Conservation (phyloP, 176 grass and related monocot species). For the Lolium perenne region DNA sequence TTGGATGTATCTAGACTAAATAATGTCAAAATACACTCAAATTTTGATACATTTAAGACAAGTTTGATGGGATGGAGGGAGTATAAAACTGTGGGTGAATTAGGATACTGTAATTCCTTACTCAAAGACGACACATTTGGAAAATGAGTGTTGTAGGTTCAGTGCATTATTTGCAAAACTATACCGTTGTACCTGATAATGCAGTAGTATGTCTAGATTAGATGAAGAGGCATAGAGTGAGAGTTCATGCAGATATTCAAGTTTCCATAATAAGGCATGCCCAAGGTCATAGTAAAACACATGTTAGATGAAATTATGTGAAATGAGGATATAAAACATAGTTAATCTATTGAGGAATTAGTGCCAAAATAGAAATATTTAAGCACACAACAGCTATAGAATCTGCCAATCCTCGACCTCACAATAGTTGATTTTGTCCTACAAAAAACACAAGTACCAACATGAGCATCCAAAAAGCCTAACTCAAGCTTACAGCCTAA, state of each 20-base stretch:
- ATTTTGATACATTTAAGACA: too few relatives aligned
- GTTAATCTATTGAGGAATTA: background rate
- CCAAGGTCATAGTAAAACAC: conserved; percentile 69
- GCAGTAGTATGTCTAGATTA: conserved; percentile 82
- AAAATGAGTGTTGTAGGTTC: background rate
- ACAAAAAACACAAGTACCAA: too few relatives aligned
- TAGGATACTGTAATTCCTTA: background rate
- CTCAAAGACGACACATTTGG: background rate
- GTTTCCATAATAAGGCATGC: conserved; percentile 78
- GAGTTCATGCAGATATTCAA: conserved; percentile 73
- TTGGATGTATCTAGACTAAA: too few relatives aligned
- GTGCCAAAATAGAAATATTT: background rate
- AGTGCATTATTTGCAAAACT: too few relatives aligned
- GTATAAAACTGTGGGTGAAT: background rate
- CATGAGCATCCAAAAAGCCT: too few relatives aligned
- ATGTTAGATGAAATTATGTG: conserved; percentile 39
- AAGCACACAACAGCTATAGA: background rate
- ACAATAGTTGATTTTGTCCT: too few relatives aligned
- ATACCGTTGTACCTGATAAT: background rate
- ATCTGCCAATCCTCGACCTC: too few relatives aligned
- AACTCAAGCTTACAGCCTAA: too few relatives aligned
- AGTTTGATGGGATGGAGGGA: too few relatives aligned
- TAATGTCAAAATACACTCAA: too few relatives aligned
- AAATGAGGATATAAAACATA: conserved; percentile 26
- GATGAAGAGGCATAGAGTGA: conserved; percentile 80